Evolutionary conservation across 352 stramenopile species (phyloP), one percentile per base, ranked within the genome.

Genomic region (Aphanomyces cochlioides): DNA sequence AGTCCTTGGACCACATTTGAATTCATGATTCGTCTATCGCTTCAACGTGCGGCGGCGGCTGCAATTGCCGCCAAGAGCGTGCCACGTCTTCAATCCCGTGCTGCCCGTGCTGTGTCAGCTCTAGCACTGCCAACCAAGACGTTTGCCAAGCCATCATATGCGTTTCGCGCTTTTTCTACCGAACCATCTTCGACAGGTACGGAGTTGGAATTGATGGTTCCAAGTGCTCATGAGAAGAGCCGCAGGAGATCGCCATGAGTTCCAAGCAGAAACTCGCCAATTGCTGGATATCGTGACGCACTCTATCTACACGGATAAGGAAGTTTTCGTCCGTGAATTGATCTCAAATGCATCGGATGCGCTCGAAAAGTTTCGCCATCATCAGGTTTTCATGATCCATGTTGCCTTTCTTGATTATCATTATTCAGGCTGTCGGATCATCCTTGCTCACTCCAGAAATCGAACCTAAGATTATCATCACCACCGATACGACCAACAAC

Each of bases 261-360:
- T 98, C 79, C 90, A 98, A 75, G 93, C 95, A 19, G 95, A 98
- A 76, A 98, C 94, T 58, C 89, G 88, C 21, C 93, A 98, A 78
- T 79, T 98, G 69, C 74, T 98, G 50, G 95, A 98, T 75, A 98
- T 98, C 69, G 97, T 99, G 69, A 99, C 96, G 7, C 94, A 99
- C 81, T 99, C 97, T 17, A 96, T 99, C 66, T 99, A 99, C 84
- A 99, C 97, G 39, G 96, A 99, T 81, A 99, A 99, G 83, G 96
- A 99, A 70, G 95, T 99, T 2, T 99, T 99, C 79, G 82, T 99
- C 36, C 88, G 96, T 47, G 98, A 99, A 78, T 83, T 99, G 13
- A 97, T 99, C 66, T 99, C 93, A 34, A 99, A 99, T 78, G 93
- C 97, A 0, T 98, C 92, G 19, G 98, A 99, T 79, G 96, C 97